phyloP scores from a whole-genome alignment of 176 grass and related monocot genomes.

The Poa pratensis region DNA sequence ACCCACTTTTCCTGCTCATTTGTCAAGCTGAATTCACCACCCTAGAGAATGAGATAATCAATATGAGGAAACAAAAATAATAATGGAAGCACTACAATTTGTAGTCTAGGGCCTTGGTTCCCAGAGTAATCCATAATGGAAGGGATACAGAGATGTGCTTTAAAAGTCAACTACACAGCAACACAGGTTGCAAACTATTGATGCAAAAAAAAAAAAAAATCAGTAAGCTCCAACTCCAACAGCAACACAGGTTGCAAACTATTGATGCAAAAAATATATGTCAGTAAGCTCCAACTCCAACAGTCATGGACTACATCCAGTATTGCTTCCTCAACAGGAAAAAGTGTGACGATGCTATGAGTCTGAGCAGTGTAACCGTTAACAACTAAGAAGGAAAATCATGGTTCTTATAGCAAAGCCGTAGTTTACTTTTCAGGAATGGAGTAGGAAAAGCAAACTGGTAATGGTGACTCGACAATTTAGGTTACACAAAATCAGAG shows the following conservation, averaged over 20 bases:
- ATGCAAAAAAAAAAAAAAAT: not conserved
- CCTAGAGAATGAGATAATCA: constrained; percentile 48
- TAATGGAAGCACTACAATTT: not conserved
- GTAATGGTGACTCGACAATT: not conserved
- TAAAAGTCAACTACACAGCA: not conserved
- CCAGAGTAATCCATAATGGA: not conserved
- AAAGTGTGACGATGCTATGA: not conserved
- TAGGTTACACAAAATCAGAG: not conserved
- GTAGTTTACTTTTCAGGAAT: not conserved
- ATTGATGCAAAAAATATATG: too few species aligned
- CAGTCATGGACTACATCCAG: not conserved
- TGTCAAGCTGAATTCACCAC: constrained; percentile 82
- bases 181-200: not conserved
- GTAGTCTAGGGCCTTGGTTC: not conserved
- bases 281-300: too few species aligned
- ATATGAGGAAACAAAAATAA: not conserved
- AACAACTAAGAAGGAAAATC: not conserved
- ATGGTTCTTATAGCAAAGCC: not conserved
- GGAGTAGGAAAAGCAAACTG: not conserved
- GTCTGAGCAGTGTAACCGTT: too few species aligned
- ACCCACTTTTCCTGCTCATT: constrained; percentile 88
- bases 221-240: not conserved
- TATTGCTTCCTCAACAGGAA: not conserved
- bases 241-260: too few species aligned
- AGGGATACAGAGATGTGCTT: not conserved